Evolutionary conservation across 139 green algal genomes (phyloP), one percentile per base, ranked within the genome.

Genomic region (Chlorella sorokiniana): DNA sequence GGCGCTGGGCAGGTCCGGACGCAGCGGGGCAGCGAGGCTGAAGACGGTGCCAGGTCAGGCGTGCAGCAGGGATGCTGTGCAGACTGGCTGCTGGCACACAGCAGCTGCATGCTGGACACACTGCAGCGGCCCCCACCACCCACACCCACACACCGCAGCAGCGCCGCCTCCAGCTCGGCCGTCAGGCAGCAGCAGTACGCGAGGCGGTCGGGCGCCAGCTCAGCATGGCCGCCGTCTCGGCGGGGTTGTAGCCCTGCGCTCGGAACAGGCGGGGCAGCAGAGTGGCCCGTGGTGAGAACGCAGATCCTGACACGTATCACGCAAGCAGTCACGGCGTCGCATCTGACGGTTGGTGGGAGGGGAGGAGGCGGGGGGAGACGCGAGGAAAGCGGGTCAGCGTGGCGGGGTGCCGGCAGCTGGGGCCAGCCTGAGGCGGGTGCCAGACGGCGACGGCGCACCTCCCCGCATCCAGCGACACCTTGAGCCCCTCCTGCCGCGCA

Each of bases 161-260:
- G 88, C 64, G 73, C 48, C 45, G 48, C 61, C 63, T 89, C 79
- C 67, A 94, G 84, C 44, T 67, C 51, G 10, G 82, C 79, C 22
- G 92, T 86, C 69, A 95, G 71, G 81, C 86, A 92, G 89, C 93
- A 96, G 79, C 92, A 91, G 89, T 97, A 92, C 35, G 92, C 92
- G 70, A 97, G 83, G 9, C 93, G 72, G 37, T 95, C 90, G 11
- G 93, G 93, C 38, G 10, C 65, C 93, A 93, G 9, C 73, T 79
- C 59, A 95, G 84, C 89, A 97, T 94, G 5, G 87, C 86, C 2
- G 51, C 41, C 5, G 84, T 90, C 85, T 96, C 92, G 3, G 35
- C 38, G 4, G 29, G 56, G 54, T 51, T 64, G 11, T 29, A 7
- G 14, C 86, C 84, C 84, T 97, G 92, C 1, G 70, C 59, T 18